phyloP scores from a whole-genome alignment of 345 rosid species.

The Sisymbrium altissimum region DNA sequence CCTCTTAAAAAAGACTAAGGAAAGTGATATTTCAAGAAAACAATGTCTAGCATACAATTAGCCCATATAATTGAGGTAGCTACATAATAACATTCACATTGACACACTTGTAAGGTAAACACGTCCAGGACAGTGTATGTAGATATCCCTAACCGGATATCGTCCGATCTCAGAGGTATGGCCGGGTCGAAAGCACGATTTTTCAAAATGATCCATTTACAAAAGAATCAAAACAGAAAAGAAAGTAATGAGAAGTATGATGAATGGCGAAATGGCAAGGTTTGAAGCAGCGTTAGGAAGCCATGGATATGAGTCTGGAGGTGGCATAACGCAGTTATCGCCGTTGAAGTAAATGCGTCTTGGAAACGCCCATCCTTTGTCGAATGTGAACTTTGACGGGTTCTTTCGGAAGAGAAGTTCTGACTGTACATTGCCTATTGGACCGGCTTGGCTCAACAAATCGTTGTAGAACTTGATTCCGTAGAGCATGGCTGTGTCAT shows the following conservation, averaged over 20 bases:
- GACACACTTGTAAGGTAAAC: slow-evolving; percentile 4
- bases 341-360: slow-evolving; percentile 87
- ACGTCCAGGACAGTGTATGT: neutral
- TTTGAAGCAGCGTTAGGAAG: slow-evolving; percentile 59
- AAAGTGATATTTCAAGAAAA: no score
- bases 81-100: neutral
- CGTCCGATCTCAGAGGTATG: neutral
- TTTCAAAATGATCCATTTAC: slow-evolving; percentile 14
- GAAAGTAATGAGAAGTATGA: slow-evolving; percentile 28
- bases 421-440: slow-evolving; percentile 74
- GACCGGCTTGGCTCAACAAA: slow-evolving; percentile 74
- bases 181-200: neutral
- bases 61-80: neutral
- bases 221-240: slow-evolving; percentile 44
- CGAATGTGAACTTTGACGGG: slow-evolving; percentile 54
- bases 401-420: slow-evolving; percentile 83
- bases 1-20: no score
- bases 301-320: slow-evolving; percentile 81
- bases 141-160: neutral
- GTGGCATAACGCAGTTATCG: slow-evolving; percentile 85
- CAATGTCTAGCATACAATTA: no score
- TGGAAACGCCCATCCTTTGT: slow-evolving; percentile 93
- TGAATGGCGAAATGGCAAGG: slow-evolving; percentile 20
- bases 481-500: slow-evolving; percentile 83
- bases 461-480: slow-evolving; percentile 82